A percentile compares a stretch with the other conserved stretches of the same genome.
These are phyloP conservation scores for Lyophyllum atratum DNA, from an alignment of 768 basidiomycete species.

Conservation along the genomic window DNA sequence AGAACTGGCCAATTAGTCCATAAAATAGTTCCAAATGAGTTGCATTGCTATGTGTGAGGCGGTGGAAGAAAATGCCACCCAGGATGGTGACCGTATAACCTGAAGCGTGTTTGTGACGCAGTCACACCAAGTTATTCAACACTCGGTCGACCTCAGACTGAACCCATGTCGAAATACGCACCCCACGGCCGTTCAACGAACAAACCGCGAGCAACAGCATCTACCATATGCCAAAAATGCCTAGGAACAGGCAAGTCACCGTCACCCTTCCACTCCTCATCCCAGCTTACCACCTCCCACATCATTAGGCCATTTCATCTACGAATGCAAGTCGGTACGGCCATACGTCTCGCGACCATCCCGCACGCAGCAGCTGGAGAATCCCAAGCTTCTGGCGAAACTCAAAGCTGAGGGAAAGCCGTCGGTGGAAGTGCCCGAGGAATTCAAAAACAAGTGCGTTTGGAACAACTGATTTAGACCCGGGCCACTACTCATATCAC, in stretches of 20 bases:
- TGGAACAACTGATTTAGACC: background rate
- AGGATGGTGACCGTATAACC: no score
- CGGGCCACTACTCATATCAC: background rate
- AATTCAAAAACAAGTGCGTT: conserved; percentile 81
- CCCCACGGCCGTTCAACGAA: conserved; percentile 67
- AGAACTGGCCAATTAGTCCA: no score
- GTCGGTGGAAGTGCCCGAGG: conserved; percentile 84
- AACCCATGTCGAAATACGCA: conserved; percentile 75
- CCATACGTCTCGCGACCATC: conserved; percentile 92
- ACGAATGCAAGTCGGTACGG: conserved; percentile 79
- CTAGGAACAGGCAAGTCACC: conserved; percentile 58
- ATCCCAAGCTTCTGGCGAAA: conserved; percentile 68
- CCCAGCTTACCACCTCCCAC: background rate
- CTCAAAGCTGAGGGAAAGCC: conserved; percentile 72
- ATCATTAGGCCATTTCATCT: conserved; percentile 82
- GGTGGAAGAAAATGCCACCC: no score
- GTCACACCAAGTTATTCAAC: background rate
- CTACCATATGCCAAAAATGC: conserved; percentile 85
- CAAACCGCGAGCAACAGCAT: conserved; percentile 61
- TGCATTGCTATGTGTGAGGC: no score
- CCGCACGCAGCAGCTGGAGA: conserved; percentile 82
- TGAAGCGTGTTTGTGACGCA: no score
- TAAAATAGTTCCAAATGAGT: no score
- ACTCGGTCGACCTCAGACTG: background rate
- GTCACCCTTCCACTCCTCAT: background rate